Percentiles rank a stretch among this genome's conserved stretches.
phyloP scores from a whole-genome alignment of 225 moss, liverwort and hornwort genomes.

The Anthoceros angustus region DNA sequence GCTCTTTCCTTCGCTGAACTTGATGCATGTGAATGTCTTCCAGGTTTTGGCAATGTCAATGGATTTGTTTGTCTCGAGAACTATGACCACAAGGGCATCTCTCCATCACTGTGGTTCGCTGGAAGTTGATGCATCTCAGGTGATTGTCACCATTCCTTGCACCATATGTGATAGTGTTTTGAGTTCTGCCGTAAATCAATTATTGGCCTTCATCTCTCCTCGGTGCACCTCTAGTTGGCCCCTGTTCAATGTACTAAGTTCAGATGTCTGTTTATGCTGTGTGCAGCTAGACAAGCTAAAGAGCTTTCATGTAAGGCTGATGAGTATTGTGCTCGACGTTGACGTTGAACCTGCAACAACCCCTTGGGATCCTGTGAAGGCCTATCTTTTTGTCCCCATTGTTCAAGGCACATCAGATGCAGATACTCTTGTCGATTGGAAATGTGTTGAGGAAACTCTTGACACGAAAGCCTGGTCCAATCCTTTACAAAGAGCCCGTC shows the following conservation, averaged over 20 bases:
- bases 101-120: conserved; percentile 54
- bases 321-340: conserved; percentile 97
- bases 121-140: conserved; percentile 49
- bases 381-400: conserved; percentile 94
- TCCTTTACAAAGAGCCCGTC: conserved; percentile 91
- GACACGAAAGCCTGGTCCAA: conserved; percentile 75
- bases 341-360: conserved; percentile 89
- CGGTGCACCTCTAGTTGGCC: background rate
- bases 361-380: conserved; percentile 97
- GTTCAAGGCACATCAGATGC: conserved; percentile 30
- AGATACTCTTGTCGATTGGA: conserved; percentile 54
- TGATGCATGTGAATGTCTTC: too few species aligned
- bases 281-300: conserved; percentile 74
- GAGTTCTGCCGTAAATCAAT: too few species aligned
- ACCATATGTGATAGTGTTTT: too few species aligned
- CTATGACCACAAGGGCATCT: conserved; percentile 92
- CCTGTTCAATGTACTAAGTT: background rate
- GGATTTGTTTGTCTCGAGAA: conserved; percentile 96
- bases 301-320: conserved; percentile 94
- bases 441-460: conserved; percentile 41
- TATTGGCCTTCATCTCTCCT: too few species aligned
- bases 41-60: conserved; percentile 86
- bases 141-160: conserved; percentile 10
- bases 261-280: background rate
- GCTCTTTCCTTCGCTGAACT: too few species aligned